Conservation (phyloP, 805 yeast genomes). For the Ogataea nonfermentans region DNA sequence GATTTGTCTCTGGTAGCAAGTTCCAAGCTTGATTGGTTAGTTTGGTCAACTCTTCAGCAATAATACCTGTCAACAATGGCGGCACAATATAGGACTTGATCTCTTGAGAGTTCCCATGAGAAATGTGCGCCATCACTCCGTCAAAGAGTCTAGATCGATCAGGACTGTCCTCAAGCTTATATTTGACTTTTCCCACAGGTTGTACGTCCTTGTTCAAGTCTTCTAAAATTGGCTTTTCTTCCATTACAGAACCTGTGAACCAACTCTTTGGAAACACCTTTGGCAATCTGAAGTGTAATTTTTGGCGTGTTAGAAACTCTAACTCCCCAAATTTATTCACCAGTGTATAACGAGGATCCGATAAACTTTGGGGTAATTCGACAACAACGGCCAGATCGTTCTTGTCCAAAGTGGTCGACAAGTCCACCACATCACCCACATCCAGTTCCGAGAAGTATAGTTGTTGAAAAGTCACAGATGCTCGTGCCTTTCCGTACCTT, state of each 20-base stretch:
- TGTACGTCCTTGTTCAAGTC: constrained; percentile 12
- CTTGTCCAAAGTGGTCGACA: constrained; percentile 41
- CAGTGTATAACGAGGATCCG: constrained; percentile 56
- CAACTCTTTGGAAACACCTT: constrained; percentile 42
- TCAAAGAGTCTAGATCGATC: constrained; percentile 30
- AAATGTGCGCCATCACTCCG: constrained; percentile 24
- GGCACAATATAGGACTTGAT: constrained; percentile 32
- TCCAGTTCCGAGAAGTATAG: constrained; percentile 32
- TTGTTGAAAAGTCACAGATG: constrained; percentile 17
- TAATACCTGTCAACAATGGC: constrained; percentile 30
- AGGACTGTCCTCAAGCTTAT: constrained; percentile 31
- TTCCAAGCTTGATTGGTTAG: constrained; percentile 32
- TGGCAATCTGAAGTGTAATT: constrained; percentile 55
- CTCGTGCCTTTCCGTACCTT: constrained; percentile 6
- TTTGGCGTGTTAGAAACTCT: constrained; percentile 43
- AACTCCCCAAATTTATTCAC: constrained; percentile 58
- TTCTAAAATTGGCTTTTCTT: constrained; percentile 28
- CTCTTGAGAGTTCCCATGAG: constrained; percentile 10
- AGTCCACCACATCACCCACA: constrained; percentile 64
- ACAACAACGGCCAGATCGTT: constrained; percentile 53
- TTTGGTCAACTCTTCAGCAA: constrained; percentile 28
- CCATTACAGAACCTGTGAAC: constrained; percentile 31
- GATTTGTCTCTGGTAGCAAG: constrained; percentile 31
- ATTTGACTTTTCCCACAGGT: constrained; percentile 36
- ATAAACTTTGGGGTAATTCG: constrained; percentile 46